Conservation (phyloP, 768 basidiomycete genomes). For the Suillus weaverae region DNA sequence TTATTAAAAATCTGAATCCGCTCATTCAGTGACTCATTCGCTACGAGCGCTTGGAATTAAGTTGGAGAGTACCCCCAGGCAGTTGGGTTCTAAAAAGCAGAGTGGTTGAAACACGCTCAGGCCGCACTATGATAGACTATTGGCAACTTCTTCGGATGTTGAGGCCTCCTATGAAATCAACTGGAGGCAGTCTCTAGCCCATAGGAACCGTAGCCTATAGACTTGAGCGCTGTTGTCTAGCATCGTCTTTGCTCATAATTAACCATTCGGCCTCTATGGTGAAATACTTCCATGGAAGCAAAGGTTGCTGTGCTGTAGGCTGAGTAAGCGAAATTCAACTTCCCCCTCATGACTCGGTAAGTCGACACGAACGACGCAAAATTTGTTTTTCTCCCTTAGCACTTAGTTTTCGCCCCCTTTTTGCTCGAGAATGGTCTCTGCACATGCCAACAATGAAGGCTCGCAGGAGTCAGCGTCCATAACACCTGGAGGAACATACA, state of each 20-base stretch:
- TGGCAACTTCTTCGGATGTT: background rate
- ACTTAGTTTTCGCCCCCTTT: background rate
- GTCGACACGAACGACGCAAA: conserved; percentile 5
- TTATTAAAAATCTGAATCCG: background rate
- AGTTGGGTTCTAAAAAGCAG: background rate
- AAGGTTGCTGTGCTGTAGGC: conserved; percentile 1
- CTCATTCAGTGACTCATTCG: background rate
- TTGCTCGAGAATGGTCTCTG: conserved; percentile 28
- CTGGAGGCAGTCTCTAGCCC: background rate
- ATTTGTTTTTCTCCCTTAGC: background rate
- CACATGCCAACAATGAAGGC: conserved; percentile 33
- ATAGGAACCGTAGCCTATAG: background rate
- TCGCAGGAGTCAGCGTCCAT: conserved; percentile 58
- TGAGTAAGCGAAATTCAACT: conserved; percentile 7
- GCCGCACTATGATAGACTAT: background rate
- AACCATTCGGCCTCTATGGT: background rate
- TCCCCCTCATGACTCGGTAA: conserved; percentile 3
- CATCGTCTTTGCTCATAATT: background rate
- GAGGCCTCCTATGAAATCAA: background rate
- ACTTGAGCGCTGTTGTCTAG: background rate
- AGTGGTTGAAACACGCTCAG: background rate
- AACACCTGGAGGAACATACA: conserved; percentile 74
- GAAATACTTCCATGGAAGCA: background rate
- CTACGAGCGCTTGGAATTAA: background rate
- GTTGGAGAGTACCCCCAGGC: background rate